Conservation (phyloP, 129 eudicot species). For the Flaveria robusta region DNA sequence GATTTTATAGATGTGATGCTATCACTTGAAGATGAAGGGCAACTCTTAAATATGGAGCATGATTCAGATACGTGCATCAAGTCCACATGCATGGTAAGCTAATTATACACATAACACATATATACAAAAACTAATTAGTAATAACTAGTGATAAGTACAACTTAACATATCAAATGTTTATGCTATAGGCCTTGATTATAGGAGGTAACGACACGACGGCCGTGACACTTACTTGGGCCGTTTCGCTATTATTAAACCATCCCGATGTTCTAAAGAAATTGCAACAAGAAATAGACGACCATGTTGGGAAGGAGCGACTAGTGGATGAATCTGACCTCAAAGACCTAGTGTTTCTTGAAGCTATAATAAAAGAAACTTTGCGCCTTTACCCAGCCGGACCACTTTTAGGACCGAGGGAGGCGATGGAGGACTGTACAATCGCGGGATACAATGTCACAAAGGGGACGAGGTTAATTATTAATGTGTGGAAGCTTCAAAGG, state of each 20-base stretch:
- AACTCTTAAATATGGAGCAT: not conserved
- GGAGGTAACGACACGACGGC: slow-evolving; percentile 29
- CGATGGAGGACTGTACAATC: slow-evolving; percentile 22
- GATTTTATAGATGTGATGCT: slow-evolving; percentile 38
- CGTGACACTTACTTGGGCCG: slow-evolving; percentile 37
- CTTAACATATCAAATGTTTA: too few relatives aligned
- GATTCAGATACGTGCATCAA: slow-evolving; percentile 31
- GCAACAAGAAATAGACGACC: slow-evolving; percentile 32
- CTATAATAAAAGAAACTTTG: slow-evolving; percentile 38
- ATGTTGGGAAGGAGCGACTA: slow-evolving; percentile 31
- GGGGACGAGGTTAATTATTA: slow-evolving; percentile 33
- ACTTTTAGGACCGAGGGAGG: slow-evolving; percentile 25
- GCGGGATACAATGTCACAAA: slow-evolving; percentile 35
- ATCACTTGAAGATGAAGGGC: slow-evolving; percentile 28
- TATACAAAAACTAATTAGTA: not conserved
- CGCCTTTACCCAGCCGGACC: slow-evolving; percentile 33
- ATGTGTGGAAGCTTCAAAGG: slow-evolving; percentile 42
- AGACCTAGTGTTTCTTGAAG: slow-evolving; percentile 31
- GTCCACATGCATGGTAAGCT: slow-evolving; percentile 39
- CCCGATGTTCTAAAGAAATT: slow-evolving; percentile 10
- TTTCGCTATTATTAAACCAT: slow-evolving; percentile 34
- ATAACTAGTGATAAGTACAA: too few relatives aligned
- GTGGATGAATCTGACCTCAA: slow-evolving; percentile 39
- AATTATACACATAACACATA: not conserved
- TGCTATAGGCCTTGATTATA: slow-evolving; percentile 25